Evolutionary conservation across 139 green algal genomes (phyloP), one percentile per base, ranked within the genome.

Genomic region (Astrephomene gubernaculifera): DNA sequence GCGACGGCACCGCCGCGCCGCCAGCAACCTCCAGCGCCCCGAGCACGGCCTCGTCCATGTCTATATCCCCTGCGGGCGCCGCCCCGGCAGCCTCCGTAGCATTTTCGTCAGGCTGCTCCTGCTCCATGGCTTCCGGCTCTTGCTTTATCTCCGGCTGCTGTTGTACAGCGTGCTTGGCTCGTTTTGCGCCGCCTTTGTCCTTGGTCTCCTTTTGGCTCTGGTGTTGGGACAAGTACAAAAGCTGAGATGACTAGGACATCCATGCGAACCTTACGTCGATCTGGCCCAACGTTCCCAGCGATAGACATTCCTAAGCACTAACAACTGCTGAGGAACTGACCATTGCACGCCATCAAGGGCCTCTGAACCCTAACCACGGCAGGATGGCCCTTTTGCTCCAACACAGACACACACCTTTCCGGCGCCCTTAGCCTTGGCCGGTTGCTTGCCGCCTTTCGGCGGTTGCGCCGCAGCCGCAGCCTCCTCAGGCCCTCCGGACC

Each of bases 21-120:
- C 35, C 49, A 6, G 73, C 52, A 1, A 53, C 36, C 6, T 81
- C 73, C 53, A 81, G 35, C 17, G 73, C 73, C 6, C 19, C 35
- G 21, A 69, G 1, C 19, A 81, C 73, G 8, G 73, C 73, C 4
- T 69, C 73, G 54, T 81, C 73, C 73, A 81, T 69, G 52, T 22
- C 33, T 14, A 12, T 38, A 33, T 36, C 53, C 27, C 25, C 71
- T 22, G 31, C 71, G 43, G n/a, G 29, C 25, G 29, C 43, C 43
- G 61, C 71, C 65, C n/a, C n/a, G n/a, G 8, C 19, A 6, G 35
- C 61, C 27, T 2, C 35, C 33, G 65, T 6, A 3, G 65, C 8
- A 35, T 8, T 35, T 6, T 10, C 10, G 4, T 4, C 43, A 22
- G 27, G 43, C 70, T 41, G 27, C 25, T 39, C 1, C 5, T 35